These are phyloP conservation scores for Alternaria arbusti DNA, from an alignment of 2,329 filamentous ascomycete species.

Conservation along the genomic window DNA sequence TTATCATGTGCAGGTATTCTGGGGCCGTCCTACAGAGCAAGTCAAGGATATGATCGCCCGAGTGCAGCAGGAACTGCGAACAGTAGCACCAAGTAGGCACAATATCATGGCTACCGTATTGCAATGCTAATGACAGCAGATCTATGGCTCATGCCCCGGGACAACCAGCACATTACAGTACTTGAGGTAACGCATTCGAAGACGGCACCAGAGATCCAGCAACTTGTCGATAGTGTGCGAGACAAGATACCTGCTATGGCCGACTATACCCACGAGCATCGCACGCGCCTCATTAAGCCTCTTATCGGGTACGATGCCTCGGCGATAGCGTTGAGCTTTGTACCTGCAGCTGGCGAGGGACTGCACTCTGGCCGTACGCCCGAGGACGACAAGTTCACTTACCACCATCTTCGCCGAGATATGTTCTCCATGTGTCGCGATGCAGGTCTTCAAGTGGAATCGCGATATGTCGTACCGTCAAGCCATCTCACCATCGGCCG, in stretches of 20 bases:
- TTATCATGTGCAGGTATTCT: slow-evolving; percentile 62
- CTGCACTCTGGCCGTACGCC: slow-evolving; percentile 40
- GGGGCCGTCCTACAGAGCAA: slow-evolving; percentile 80
- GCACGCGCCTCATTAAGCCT: slow-evolving; percentile 79
- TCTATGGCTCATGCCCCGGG: slow-evolving; percentile 84
- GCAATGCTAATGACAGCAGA: slow-evolving; percentile 53
- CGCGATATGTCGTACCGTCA: slow-evolving; percentile 85
- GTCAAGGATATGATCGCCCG: slow-evolving; percentile 70
- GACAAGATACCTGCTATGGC: slow-evolving; percentile 65
- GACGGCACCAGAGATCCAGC: slow-evolving; percentile 70
- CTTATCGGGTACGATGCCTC: slow-evolving; percentile 83
- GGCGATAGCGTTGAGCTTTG: slow-evolving; percentile 84
- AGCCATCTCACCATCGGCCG: slow-evolving; percentile 88
- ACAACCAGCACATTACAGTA: slow-evolving; percentile 82
- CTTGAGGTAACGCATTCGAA: slow-evolving; percentile 85
- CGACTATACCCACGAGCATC: slow-evolving; percentile 70
- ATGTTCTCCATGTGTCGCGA: slow-evolving; percentile 67
- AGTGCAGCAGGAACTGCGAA: slow-evolving; percentile 71
- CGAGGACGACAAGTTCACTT: slow-evolving; percentile 74
- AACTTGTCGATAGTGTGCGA: slow-evolving; percentile 64
- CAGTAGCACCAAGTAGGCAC: slow-evolving; percentile 71
- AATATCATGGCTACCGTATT: not conserved
- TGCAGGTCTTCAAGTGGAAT: slow-evolving; percentile 72
- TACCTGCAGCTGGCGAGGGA: slow-evolving; percentile 74
- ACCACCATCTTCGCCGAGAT: slow-evolving; percentile 88